These are phyloP conservation scores for Pyrus bretschneideri DNA, from an alignment of 306 rosid species.

Conservation along the genomic window DNA sequence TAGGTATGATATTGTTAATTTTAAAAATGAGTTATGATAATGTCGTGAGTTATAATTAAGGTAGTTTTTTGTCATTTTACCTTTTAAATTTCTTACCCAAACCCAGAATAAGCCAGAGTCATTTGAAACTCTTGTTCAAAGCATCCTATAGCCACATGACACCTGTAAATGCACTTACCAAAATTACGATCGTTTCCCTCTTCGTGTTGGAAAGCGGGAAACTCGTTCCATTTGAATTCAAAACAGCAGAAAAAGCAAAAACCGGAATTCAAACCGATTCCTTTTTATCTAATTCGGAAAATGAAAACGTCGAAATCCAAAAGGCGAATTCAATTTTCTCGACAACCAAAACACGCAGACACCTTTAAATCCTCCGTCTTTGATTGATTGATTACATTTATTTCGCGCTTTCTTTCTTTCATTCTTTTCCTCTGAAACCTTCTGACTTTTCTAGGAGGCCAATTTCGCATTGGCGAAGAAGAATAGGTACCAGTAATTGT, in stretches of 20 bases:
- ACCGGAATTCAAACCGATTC: background rate
- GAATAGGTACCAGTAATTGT: background rate
- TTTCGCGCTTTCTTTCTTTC: background rate
- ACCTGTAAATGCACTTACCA: too few relatives aligned
- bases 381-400: background rate
- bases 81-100: too few relatives aligned
- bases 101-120: too few relatives aligned
- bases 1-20: too few relatives aligned
- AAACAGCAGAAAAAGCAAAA: background rate
- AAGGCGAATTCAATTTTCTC: background rate
- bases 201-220: conserved; percentile 1
- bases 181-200: too few relatives aligned
- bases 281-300: background rate
- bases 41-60: too few relatives aligned
- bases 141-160: too few relatives aligned
- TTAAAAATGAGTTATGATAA: too few relatives aligned
- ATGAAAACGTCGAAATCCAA: background rate
- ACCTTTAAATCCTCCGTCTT: background rate
- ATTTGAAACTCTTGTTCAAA: too few relatives aligned
- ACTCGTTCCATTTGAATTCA: background rate
- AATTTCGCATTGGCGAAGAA: background rate
- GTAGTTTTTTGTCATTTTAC: too few relatives aligned
- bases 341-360: background rate
- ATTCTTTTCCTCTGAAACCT: background rate
- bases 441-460: background rate